Conservation (phyloP, 257 asterid genomes). For the Nicotiana noctiflora region DNA sequence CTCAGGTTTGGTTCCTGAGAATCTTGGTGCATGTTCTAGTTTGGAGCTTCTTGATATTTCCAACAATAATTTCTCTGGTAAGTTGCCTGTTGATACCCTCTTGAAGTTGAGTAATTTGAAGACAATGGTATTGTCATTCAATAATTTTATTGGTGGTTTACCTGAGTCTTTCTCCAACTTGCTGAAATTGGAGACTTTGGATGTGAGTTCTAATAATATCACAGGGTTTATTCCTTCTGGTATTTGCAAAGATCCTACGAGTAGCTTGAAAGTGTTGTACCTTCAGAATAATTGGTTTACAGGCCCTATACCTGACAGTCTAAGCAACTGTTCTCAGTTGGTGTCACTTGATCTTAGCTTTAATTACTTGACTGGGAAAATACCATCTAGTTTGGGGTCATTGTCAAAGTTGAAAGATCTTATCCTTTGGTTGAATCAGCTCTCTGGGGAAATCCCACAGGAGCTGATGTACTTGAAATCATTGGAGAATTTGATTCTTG, state of each 20-base stretch:
- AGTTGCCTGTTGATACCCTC: slow-evolving; percentile 60
- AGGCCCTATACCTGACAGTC: slow-evolving; percentile 60
- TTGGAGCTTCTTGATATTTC: slow-evolving; percentile 62
- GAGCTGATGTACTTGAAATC: slow-evolving; percentile 56
- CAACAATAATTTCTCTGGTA: slow-evolving; percentile 61
- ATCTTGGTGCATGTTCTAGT: slow-evolving; percentile 50
- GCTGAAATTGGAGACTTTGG: slow-evolving; percentile 55
- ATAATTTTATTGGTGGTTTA: slow-evolving; percentile 59
- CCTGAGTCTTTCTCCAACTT: slow-evolving; percentile 60
- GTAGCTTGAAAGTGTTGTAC: slow-evolving; percentile 54
- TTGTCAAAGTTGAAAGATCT: slow-evolving; percentile 53
- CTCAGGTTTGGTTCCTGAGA: slow-evolving; percentile 58
- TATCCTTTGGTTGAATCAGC: slow-evolving; percentile 72
- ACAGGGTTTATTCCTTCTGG: slow-evolving; percentile 65
- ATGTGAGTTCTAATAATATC: slow-evolving; percentile 75
- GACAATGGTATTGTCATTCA: slow-evolving; percentile 51
- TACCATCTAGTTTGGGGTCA: slow-evolving; percentile 68
- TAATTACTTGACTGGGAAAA: slow-evolving; percentile 50
- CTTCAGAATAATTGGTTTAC: slow-evolving; percentile 71
- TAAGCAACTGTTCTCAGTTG: slow-evolving; percentile 67
- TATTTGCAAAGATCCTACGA: slow-evolving; percentile 51
- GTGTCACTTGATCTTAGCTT: slow-evolving; percentile 91
- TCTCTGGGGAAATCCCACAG: slow-evolving; percentile 73
- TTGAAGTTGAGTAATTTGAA: slow-evolving; percentile 52
- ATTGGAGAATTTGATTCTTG: slow-evolving; percentile 86